A percentile compares a stretch with the other conserved stretches of the same genome.
Evolutionary conservation across 305 asterid species (phyloP).

Genomic region (Petunia hybrid): DNA sequence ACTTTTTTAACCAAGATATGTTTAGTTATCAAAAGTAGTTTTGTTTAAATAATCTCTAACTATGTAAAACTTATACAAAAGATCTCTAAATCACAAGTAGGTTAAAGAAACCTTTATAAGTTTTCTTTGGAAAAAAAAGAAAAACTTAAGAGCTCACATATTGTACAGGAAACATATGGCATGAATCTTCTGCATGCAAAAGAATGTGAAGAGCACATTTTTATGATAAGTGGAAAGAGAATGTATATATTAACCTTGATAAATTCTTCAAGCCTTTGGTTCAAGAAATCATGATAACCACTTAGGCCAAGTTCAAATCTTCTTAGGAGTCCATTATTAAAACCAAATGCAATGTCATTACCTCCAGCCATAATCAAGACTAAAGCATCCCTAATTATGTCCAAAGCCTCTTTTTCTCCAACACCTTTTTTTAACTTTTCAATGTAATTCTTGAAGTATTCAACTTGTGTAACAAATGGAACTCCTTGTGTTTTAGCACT

Average conservation of each 20-base stretch:
- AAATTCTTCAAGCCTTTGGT: constrained; percentile 18
- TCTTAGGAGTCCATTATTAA: constrained; percentile 24
- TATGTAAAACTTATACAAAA: too few relatives aligned
- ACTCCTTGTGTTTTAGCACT: constrained; percentile 15
- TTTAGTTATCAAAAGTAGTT: too few relatives aligned
- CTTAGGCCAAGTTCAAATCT: constrained; percentile 23
- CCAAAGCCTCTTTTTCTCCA: constrained; percentile 29
- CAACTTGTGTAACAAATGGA: constrained; percentile 36
- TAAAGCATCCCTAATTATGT: constrained; percentile 33
- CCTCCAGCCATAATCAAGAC: constrained; percentile 37
- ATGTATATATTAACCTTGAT: constrained; percentile 27
- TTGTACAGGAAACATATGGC: background rate
- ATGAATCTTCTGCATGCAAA: too few relatives aligned
- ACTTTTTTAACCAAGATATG: too few relatives aligned
- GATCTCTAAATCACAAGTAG: too few relatives aligned
- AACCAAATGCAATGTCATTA: constrained; percentile 35
- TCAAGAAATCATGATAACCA: constrained; percentile 40
- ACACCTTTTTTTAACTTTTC: constrained; percentile 6
- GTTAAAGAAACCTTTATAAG: too few relatives aligned
- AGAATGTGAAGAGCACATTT: background rate
- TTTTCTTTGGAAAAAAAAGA: too few relatives aligned
- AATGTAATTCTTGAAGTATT: constrained; percentile 28
- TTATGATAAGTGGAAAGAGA: background rate
- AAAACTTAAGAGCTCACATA: too few relatives aligned
- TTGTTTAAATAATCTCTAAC: too few relatives aligned